phyloP scores from a whole-genome alignment of 208 protist species.

The Leishmania amazonensis region DNA sequence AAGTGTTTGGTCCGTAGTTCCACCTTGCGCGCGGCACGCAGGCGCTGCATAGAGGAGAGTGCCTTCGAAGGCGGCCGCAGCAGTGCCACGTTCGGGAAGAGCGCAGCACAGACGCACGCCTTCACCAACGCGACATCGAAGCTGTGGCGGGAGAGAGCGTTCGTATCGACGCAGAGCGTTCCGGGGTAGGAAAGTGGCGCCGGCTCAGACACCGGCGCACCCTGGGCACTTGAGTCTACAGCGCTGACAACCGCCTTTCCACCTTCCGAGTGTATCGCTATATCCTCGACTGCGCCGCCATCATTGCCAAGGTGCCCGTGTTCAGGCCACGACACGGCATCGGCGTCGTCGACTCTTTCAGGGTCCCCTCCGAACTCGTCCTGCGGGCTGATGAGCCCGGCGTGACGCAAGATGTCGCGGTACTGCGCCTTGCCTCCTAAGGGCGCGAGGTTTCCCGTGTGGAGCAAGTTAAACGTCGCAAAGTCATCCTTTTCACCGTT shows the following conservation, averaged over 20 bases:
- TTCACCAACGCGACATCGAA: slow-evolving; percentile 83
- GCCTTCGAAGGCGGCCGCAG: slow-evolving; percentile 45
- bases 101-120: slow-evolving; percentile 72
- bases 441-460: slow-evolving; percentile 29
- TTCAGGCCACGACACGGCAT: background rate
- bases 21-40: slow-evolving; percentile 29
- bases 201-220: background rate
- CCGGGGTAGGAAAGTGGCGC: slow-evolving; percentile 21
- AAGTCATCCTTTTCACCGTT: slow-evolving; percentile 46
- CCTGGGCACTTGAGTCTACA: background rate
- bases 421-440: slow-evolving; percentile 68
- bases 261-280: background rate
- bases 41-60: slow-evolving; percentile 3
- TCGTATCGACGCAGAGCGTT: slow-evolving; percentile 59
- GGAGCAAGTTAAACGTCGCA: slow-evolving; percentile 60
- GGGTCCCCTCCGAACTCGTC: background rate
- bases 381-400: slow-evolving; percentile 43
- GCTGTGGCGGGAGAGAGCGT: slow-evolving; percentile 59
- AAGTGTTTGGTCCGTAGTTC: slow-evolving; percentile 64
- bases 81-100: slow-evolving; percentile 89
- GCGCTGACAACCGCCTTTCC: background rate
- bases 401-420: slow-evolving; percentile 65
- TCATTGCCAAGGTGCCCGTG: background rate
- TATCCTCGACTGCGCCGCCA: background rate
- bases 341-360: background rate